A percentile compares a stretch with the other conserved stretches of the same genome.
These are phyloP conservation scores for Pelagophyceae sp. DNA, from an alignment of 352 stramenopile species.

Conservation along the genomic window DNA sequence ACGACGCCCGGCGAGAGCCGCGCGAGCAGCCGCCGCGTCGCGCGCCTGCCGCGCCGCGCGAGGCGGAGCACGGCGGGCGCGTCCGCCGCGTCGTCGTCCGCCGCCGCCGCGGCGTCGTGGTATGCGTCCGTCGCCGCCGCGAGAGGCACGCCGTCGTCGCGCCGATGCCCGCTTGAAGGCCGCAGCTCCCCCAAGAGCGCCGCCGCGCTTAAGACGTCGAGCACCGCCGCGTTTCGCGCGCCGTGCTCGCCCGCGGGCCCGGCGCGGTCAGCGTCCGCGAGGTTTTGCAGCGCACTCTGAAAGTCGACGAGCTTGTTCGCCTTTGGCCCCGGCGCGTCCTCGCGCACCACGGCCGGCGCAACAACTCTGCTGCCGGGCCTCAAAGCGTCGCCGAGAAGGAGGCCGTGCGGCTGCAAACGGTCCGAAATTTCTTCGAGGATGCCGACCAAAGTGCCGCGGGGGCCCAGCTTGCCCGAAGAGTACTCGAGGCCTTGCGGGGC, in stretches of 20 bases:
- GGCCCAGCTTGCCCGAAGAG: not conserved
- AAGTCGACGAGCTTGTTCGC: not conserved
- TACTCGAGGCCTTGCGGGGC: not conserved
- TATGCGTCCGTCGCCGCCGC: not conserved
- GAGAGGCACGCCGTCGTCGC: not conserved
- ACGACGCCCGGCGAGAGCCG: not conserved
- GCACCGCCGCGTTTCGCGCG: not conserved
- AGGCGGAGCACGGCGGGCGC: not conserved
- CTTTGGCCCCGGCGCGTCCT: too few relatives aligned
- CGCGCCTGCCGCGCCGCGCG: not conserved
- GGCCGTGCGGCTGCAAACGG: not conserved
- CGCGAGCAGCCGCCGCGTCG: not conserved
- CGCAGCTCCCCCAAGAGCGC: not conserved
- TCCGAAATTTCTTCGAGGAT: conserved; percentile 7
- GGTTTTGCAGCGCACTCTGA: not conserved
- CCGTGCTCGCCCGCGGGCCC: not conserved
- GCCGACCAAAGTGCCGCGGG: not conserved
- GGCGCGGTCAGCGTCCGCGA: not conserved
- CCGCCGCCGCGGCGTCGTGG: not conserved
- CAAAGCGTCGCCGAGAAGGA: not conserved
- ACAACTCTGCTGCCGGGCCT: not conserved
- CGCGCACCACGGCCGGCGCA: too few relatives aligned
- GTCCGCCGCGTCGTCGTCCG: not conserved
- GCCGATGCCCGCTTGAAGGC: not conserved
- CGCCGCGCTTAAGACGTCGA: not conserved